Evolutionary conservation across 768 basidiomycete species (phyloP).

Genomic region (Candolleomyces efflorescens): DNA sequence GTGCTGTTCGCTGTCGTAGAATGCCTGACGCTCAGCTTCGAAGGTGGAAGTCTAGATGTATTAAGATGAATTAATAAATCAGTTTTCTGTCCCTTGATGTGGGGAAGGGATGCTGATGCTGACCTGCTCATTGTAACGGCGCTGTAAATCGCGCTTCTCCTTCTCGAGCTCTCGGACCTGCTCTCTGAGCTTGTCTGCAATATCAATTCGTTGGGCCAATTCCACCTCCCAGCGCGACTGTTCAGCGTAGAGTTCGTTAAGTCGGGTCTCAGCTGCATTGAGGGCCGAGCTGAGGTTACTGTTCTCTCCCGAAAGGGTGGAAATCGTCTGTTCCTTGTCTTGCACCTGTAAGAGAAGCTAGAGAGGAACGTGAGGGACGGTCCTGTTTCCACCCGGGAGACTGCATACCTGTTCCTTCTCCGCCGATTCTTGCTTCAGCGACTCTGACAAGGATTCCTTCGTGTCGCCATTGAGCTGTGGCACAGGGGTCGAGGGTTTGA

Average conservation of each 20-base stretch:
- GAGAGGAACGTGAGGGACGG: constrained; percentile 8
- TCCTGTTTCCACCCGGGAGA: constrained; percentile 13
- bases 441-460: constrained; percentile 52
- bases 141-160: constrained; percentile 78
- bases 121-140: constrained; percentile 89
- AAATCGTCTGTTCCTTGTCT: constrained; percentile 71
- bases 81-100: neutral
- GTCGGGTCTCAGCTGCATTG: constrained; percentile 62
- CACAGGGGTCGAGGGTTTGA: constrained; percentile 38
- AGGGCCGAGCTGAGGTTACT: constrained; percentile 60
- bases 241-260: constrained; percentile 78
- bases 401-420: constrained; percentile 67
- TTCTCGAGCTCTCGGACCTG: constrained; percentile 86
- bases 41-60: constrained; percentile 69
- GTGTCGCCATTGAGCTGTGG: constrained; percentile 40
- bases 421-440: constrained; percentile 74
- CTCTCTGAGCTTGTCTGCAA: constrained; percentile 73
- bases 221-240: constrained; percentile 81
- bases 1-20: constrained; percentile 92
- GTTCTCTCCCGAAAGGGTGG: constrained; percentile 59
- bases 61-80: constrained; percentile 11
- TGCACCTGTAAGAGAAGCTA: constrained; percentile 77
- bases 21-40: constrained; percentile 87
- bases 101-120: constrained; percentile 9
- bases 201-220: constrained; percentile 75